Base-by-base conservation (phyloP, 176 grass and related monocot species). In the Pontederia crassipes region DNA sequence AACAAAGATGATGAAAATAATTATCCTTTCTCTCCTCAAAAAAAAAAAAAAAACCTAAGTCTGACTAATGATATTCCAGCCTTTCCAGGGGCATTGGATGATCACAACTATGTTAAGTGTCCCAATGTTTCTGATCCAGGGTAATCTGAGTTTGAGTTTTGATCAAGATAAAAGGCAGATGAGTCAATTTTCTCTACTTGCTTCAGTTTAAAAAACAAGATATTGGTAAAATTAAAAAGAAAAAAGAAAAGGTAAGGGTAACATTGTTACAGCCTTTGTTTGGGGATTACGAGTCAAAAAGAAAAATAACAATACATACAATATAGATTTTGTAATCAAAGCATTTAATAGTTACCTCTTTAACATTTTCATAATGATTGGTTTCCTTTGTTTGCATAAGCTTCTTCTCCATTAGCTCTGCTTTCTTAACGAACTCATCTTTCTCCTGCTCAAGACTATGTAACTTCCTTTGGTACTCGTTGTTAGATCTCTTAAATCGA, bases 401-500 rank as follows among this genome's bases (percentile, higher is more conserved):
- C 15, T 77, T 65, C 56, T 54, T 74, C 64, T 83, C 80, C 51
- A 77, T 53, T 14, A 58, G 12, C 13, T 74, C 50, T 12, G 61
- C 50, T 74, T 67, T 77, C 53, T 63, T 85, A 45, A 77, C 70
- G 17, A 98, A 72, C 64, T 89, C 82, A 32, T 81, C 72, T 81
- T 86, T 93, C 79, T 98, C 94, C 82, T 79, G 79, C 69, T 86
- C 84, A 27, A 98, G 67, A 65, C 82, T 81, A 70, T 98, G 88
- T 81, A 93, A 74, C 74, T 78, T 98, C 57, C 94, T 81, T 71
- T 83, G 88, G 63, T 93, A 98, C 69, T 98, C 88, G 1, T 77
- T 92, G 52, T 89, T 86, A 71, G 81, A 73, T 85, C 94, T 87
- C 65, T 85, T 98, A 59, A 93, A 77, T 62, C 87, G 85, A 66